Percentiles rank a stretch among this genome's conserved stretches.
These are phyloP conservation scores for Thermoascus crustaceus DNA, from an alignment of 2,329 filamentous ascomycete species.

Conservation along the genomic window DNA sequence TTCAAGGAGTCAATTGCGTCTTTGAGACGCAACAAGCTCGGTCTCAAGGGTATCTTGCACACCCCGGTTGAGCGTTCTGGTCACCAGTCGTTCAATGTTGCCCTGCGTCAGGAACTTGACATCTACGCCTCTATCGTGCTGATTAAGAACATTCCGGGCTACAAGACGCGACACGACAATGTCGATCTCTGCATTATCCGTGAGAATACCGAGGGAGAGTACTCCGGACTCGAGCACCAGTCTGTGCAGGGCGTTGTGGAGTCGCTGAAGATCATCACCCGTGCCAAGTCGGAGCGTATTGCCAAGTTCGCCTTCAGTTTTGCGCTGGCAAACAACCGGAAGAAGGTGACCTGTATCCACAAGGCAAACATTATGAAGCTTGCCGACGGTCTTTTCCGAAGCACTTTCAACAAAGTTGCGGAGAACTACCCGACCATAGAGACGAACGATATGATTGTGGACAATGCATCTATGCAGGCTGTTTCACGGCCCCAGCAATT, in stretches of 20 bases:
- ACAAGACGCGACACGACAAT: slow-evolving; percentile 92
- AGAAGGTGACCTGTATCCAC: slow-evolving; percentile 99
- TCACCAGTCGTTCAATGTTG: slow-evolving; percentile 99
- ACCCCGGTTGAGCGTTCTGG: slow-evolving; percentile 94
- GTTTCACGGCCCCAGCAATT: slow-evolving; percentile 96
- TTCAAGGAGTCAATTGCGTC: slow-evolving; percentile 95
- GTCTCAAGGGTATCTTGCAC: slow-evolving; percentile 97
- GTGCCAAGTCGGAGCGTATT: slow-evolving; percentile 97
- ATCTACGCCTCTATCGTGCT: slow-evolving; percentile 97
- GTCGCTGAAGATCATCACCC: slow-evolving; percentile 99
- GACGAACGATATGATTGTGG: slow-evolving; percentile 99
- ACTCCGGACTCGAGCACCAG: slow-evolving; percentile 98
- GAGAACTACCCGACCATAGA: slow-evolving; percentile 94
- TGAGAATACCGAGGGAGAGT: slow-evolving; percentile 99
- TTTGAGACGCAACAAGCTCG: slow-evolving; percentile 96
- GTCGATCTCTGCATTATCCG: slow-evolving; percentile 99
- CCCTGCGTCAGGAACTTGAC: slow-evolving; percentile 96
- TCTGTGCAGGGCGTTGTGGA: slow-evolving; percentile 93
- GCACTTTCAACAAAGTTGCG: slow-evolving; percentile 86
- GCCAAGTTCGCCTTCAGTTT: slow-evolving; percentile 98
- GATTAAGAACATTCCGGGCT: slow-evolving; percentile 99
- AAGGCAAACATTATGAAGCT: slow-evolving; percentile 99
- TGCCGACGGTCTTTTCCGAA: slow-evolving; percentile 96
- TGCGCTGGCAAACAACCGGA: slow-evolving; percentile 94
- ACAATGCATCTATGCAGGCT: slow-evolving; percentile 99